phyloP scores from a whole-genome alignment of 305 asterid genomes.

The Fraxinus greggii region DNA sequence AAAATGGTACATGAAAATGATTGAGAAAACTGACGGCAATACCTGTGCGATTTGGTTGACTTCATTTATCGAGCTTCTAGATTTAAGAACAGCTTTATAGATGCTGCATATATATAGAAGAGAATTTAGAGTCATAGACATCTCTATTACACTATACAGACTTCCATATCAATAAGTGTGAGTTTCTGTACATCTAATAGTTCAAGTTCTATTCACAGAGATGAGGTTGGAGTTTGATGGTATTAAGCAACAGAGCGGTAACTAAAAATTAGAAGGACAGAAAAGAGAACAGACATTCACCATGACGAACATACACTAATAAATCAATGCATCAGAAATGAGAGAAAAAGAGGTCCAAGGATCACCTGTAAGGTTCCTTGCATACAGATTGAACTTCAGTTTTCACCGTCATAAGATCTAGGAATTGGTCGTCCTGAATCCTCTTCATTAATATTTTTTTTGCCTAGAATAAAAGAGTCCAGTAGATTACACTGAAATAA shows the following conservation, averaged over 20 bases:
- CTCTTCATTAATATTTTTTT: conserved; percentile 67
- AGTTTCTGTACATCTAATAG: conserved; percentile 1
- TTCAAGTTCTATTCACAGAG: not conserved
- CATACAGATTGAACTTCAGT: conserved; percentile 79
- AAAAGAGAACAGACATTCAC: not conserved
- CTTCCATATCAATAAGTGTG: not conserved
- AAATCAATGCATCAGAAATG: not conserved
- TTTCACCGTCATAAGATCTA: conserved; percentile 75
- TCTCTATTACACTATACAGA: conserved; percentile 10
- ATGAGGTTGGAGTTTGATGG: not conserved
- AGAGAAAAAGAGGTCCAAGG: not conserved
- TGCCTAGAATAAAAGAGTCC: conserved; percentile 50
- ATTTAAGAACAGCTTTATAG: conserved; percentile 65
- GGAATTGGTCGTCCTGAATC: conserved; percentile 82
- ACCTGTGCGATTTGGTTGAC: conserved; percentile 95
- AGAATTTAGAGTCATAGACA: conserved; percentile 11
- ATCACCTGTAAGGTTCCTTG: conserved; percentile 91
- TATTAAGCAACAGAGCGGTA: not conserved
- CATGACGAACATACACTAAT: not conserved
- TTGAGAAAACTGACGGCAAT: conserved; percentile 26
- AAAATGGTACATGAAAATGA: conserved; percentile 18
- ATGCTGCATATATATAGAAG: conserved; percentile 54
- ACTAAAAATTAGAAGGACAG: not conserved
- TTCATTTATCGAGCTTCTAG: conserved; percentile 78
- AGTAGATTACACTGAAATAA: conserved; percentile 1